Evolutionary conservation across 768 basidiomycete genomes (phyloP).

Genomic region (Mycena capillaripes): DNA sequence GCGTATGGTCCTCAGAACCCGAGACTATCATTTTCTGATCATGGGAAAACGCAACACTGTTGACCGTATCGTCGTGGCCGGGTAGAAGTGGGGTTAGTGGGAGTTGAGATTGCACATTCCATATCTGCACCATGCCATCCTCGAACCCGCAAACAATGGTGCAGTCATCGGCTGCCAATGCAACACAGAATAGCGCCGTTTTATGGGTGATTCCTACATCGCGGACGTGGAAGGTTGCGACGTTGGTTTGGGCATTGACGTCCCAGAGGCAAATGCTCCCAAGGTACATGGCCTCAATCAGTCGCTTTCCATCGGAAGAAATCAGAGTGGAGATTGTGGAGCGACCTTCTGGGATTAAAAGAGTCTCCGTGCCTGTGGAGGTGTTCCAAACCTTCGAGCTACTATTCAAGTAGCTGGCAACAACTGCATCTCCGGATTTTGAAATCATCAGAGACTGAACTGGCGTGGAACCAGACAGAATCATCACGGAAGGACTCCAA

Average conservation of each 20-base stretch:
- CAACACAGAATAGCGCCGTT: neutral
- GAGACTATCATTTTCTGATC: neutral
- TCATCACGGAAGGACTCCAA: constrained; percentile 19
- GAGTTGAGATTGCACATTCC: neutral
- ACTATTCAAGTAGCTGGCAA: neutral
- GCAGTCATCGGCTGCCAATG: neutral
- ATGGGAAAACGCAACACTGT: constrained; percentile 2
- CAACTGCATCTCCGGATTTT: neutral
- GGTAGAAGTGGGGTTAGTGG: neutral
- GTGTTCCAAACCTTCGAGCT: neutral
- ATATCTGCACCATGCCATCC: constrained; percentile 9
- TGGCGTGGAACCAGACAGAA: neutral
- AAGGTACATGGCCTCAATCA: neutral
- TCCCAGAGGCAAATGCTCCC: neutral
- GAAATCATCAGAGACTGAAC: neutral
- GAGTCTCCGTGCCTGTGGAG: neutral
- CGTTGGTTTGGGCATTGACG: neutral
- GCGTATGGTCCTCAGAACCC: neutral
- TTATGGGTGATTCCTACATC: neutral
- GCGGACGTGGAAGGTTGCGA: neutral
- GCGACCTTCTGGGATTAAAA: neutral
- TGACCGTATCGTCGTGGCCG: neutral
- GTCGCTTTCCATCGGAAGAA: neutral
- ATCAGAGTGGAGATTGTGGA: neutral
- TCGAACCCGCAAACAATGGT: constrained; percentile 13